Conservation (phyloP, 805 yeast species). For the Teunomyces tritomae region DNA sequence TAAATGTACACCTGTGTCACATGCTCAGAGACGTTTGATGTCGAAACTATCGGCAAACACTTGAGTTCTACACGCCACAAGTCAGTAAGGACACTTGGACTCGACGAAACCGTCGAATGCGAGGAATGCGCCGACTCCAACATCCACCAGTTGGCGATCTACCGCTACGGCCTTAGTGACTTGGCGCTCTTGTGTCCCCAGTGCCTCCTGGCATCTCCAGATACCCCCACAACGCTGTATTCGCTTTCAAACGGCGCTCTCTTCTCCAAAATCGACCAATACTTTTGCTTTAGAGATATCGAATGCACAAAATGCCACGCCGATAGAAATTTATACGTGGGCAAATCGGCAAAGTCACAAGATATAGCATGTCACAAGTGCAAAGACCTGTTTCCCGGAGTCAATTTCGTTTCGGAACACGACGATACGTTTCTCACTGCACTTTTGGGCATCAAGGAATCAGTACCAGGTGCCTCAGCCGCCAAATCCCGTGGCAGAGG, state of each 20-base stretch:
- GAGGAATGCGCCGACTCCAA: constrained; percentile 56
- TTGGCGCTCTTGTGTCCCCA: constrained; percentile 47
- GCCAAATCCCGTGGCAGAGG: constrained; percentile 10
- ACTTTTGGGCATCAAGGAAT: constrained; percentile 49
- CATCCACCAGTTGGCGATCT: constrained; percentile 50
- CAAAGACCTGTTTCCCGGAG: constrained; percentile 16
- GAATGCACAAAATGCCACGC: constrained; percentile 44
- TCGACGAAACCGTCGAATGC: constrained; percentile 47
- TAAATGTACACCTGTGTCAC: constrained; percentile 36
- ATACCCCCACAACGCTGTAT: constrained; percentile 49
- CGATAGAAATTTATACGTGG: constrained; percentile 42
- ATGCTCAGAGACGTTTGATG: constrained; percentile 36
- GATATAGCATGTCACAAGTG: constrained; percentile 46
- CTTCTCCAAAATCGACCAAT: constrained; percentile 46
- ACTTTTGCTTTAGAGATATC: constrained; percentile 50
- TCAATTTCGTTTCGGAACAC: constrained; percentile 41
- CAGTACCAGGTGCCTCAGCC: constrained; percentile 16
- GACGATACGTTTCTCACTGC: constrained; percentile 47
- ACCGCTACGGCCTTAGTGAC: constrained; percentile 55
- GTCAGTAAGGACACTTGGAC: constrained; percentile 29
- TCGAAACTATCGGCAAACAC: constrained; percentile 49
- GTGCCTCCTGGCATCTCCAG: constrained; percentile 34
- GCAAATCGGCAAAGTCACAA: constrained; percentile 13
- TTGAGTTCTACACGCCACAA: constrained; percentile 54
- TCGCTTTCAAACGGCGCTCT: constrained; percentile 54